A percentile compares a stretch with the other conserved stretches of the same genome.
phyloP scores from a whole-genome alignment of 805 yeast species.

The Sungouiella thailandica region DNA sequence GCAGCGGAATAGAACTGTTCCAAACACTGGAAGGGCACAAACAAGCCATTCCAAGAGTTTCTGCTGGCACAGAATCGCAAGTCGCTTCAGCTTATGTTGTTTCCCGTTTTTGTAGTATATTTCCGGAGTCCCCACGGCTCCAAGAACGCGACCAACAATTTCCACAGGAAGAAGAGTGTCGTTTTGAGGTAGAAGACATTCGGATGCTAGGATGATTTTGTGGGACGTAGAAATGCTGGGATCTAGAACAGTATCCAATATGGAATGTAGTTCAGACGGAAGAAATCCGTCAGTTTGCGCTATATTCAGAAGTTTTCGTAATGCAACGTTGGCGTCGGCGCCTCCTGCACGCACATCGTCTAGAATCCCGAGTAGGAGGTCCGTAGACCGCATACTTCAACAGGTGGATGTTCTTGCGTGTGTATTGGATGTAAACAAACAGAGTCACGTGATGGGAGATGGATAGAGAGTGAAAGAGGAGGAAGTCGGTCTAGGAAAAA shows the following conservation, averaged over 20 bases:
- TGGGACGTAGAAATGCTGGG: constrained; percentile 3
- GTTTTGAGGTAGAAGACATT: constrained; percentile 8
- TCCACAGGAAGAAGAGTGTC: constrained; percentile 4
- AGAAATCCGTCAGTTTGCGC: constrained; percentile 3
- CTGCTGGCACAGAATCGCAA: constrained; percentile 9
- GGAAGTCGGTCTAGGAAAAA: not conserved
- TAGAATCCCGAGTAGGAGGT: constrained; percentile 1
- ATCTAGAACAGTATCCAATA: constrained; percentile 7
- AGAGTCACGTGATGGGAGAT: not conserved
- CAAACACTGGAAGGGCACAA: constrained; percentile 10
- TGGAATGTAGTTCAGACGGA: constrained; percentile 3
- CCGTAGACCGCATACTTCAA: not conserved
- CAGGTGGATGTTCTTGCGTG: not conserved
- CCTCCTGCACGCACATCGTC: constrained; percentile 1
- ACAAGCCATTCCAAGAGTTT: constrained; percentile 13
- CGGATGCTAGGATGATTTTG: constrained; percentile 3
- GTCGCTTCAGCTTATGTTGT: constrained; percentile 15
- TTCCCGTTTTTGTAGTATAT: constrained; percentile 14
- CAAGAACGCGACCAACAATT: constrained; percentile 6
- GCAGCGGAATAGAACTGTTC: constrained; percentile 1
- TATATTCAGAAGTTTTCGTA: constrained; percentile 1
- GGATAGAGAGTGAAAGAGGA: not conserved
- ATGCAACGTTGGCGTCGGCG: constrained; percentile 1
- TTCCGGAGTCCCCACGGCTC: constrained; percentile 13
- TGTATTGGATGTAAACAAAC: not conserved